Conservation (phyloP, 176 grass and related monocot genomes). For the Secale cereale region DNA sequence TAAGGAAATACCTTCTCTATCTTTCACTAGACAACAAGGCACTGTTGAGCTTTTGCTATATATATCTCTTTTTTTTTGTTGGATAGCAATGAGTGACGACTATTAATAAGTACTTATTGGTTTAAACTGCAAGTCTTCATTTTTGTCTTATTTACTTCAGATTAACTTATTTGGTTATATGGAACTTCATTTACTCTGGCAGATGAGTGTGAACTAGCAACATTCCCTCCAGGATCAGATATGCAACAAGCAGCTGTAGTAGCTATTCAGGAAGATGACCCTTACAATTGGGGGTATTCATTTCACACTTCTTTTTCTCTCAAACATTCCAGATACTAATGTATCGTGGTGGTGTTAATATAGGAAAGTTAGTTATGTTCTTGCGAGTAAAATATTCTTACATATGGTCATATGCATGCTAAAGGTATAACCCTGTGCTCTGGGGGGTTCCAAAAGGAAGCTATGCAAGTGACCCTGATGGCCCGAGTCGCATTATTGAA, state of each 20-base stretch:
- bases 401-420: conserved; percentile 31
- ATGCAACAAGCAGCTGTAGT: conserved; percentile 69
- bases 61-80: conserved; percentile 19
- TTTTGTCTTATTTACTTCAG: not conserved
- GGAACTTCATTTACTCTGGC: conserved; percentile 17
- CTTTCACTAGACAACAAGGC: not conserved
- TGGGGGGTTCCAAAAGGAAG: conserved; percentile 97
- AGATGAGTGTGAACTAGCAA: conserved; percentile 80
- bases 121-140: not conserved
- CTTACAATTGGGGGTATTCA: conserved; percentile 92
- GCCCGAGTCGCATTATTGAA: conserved; percentile 79
- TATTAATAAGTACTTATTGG: conserved; percentile 6
- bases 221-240: conserved; percentile 75
- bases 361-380: not conserved
- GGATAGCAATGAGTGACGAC: not conserved
- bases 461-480: conserved; percentile 84
- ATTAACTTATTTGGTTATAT: conserved; percentile 3
- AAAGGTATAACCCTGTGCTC: conserved; percentile 84
- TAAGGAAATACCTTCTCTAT: conserved; percentile 40
- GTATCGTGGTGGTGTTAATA: not conserved
- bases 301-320: not conserved
- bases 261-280: conserved; percentile 76
- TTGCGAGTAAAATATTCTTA: conserved; percentile 1
- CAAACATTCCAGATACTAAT: conserved; percentile 12
- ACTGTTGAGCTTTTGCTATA: not conserved